These are phyloP conservation scores for Drechslera avenae DNA, from an alignment of 2,329 filamentous ascomycete genomes.

Conservation along the genomic window DNA sequence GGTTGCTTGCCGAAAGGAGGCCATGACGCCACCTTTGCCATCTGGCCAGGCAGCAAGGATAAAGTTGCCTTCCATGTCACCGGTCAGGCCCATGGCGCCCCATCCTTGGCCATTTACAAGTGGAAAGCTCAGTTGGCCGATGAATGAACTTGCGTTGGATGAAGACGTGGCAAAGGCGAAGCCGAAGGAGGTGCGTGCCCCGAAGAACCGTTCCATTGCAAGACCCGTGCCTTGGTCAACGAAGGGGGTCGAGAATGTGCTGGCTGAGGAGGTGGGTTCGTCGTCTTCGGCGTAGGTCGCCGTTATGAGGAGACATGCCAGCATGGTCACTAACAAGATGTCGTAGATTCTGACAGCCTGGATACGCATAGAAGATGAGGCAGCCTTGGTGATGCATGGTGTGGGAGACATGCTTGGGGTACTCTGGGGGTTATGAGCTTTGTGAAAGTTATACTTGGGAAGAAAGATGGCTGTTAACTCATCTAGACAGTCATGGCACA, in stretches of 20 bases:
- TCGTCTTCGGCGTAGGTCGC: conserved; percentile 6
- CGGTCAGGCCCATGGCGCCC: conserved; percentile 23
- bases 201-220: conserved; percentile 24
- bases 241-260: conserved; percentile 18
- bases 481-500: no score
- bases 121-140: conserved; percentile 27
- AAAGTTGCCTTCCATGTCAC: conserved; percentile 27
- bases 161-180: no score
- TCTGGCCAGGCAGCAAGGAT: conserved; percentile 27
- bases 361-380: no score
- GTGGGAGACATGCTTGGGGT: no score
- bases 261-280: conserved; percentile 7
- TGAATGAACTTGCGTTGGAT: conserved; percentile 14
- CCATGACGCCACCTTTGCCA: conserved; percentile 16
- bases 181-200: not conserved
- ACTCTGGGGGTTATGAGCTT: no score
- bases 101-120: conserved; percentile 22
- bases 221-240: conserved; percentile 19
- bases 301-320: not conserved
- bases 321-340: not conserved
- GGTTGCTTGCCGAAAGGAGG: conserved; percentile 23
- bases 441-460: no score
- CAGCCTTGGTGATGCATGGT: no score
- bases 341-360: not conserved
- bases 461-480: no score